phyloP scores from a whole-genome alignment of 2,329 filamentous ascomycete species.

The Aspergillus sp. region DNA sequence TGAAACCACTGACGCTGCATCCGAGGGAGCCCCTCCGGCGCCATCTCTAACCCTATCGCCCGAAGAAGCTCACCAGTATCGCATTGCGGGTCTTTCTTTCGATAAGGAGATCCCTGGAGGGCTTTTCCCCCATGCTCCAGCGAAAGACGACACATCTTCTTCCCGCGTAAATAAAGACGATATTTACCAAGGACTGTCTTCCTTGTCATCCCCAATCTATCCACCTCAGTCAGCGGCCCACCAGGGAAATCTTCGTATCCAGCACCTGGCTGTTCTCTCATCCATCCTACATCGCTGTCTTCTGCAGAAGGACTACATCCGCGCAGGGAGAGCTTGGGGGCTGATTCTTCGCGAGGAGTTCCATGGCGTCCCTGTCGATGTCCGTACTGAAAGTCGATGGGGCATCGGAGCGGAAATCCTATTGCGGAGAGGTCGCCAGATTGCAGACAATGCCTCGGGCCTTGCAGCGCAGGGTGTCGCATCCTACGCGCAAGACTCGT shows the following conservation, averaged over 20 bases:
- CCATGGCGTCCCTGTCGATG: constrained; percentile 60
- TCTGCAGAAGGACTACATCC: constrained; percentile 65
- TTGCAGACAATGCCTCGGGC: constrained; percentile 13
- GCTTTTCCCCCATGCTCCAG: constrained; percentile 41
- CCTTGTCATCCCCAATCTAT: constrained; percentile 34
- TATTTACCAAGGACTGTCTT: constrained; percentile 28
- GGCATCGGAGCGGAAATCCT: constrained; percentile 81
- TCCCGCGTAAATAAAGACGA: constrained; percentile 13
- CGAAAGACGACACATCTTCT: constrained; percentile 11
- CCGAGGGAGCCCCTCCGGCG: constrained; percentile 20
- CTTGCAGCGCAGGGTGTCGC: constrained; percentile 1
- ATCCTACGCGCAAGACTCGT: constrained; percentile 1
- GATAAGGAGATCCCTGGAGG: constrained; percentile 39
- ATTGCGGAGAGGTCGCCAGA: constrained; percentile 54
- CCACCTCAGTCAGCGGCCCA: constrained; percentile 30
- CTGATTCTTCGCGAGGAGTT: constrained; percentile 66
- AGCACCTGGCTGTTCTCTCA: constrained; percentile 66
- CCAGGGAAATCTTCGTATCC: constrained; percentile 39
- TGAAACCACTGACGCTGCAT: constrained; percentile 30
- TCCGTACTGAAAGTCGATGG: constrained; percentile 72
- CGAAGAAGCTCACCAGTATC: constrained; percentile 44
- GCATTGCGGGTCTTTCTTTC: constrained; percentile 40
- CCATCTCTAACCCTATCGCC: constrained; percentile 35
- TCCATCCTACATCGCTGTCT: constrained; percentile 72
- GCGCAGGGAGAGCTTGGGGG: constrained; percentile 73